These are phyloP conservation scores for Sarocladiaceae sp. DNA, from an alignment of 2,329 filamentous ascomycete genomes.

Conservation along the genomic window DNA sequence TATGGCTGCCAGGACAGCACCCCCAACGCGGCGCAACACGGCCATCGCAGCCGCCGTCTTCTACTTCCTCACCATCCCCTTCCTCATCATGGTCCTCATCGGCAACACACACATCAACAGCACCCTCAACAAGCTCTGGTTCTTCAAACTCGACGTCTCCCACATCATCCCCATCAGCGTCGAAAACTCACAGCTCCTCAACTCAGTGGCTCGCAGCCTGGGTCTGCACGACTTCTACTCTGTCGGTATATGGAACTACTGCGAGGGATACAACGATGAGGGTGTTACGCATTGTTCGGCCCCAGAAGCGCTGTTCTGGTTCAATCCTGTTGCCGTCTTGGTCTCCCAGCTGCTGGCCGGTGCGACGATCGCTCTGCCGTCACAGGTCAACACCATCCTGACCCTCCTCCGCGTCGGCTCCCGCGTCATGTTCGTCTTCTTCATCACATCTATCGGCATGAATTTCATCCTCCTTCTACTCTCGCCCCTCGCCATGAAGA, in stretches of 20 bases:
- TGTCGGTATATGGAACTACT: conserved; percentile 87
- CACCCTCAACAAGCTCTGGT: conserved; percentile 66
- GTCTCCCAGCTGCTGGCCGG: conserved; percentile 73
- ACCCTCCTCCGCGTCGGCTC: conserved; percentile 67
- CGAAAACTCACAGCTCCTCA: conserved; percentile 69
- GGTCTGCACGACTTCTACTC: conserved; percentile 93
- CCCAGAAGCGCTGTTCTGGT: conserved; percentile 72
- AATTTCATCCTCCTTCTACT: conserved; percentile 67
- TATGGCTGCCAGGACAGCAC: conserved; percentile 20
- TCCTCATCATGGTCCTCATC: conserved; percentile 72
- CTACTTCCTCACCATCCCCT: conserved; percentile 69
- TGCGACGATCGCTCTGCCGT: conserved; percentile 75
- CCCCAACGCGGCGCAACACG: conserved; percentile 45
- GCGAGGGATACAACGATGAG: conserved; percentile 72
- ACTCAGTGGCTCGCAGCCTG: conserved; percentile 78
- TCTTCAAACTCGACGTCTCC: conserved; percentile 76
- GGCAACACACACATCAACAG: conserved; percentile 61
- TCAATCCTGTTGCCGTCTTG: conserved; percentile 81
- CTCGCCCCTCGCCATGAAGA: conserved; percentile 47
- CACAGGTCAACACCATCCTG: conserved; percentile 66
- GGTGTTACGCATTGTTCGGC: conserved; percentile 72
- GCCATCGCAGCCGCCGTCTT: conserved; percentile 59
- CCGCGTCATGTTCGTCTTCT: conserved; percentile 84
- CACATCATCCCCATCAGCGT: conserved; percentile 71
- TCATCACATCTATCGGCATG: conserved; percentile 64